Conservation (phyloP, 2,329 filamentous ascomycete genomes). For the Lachnellula occidentalis region DNA sequence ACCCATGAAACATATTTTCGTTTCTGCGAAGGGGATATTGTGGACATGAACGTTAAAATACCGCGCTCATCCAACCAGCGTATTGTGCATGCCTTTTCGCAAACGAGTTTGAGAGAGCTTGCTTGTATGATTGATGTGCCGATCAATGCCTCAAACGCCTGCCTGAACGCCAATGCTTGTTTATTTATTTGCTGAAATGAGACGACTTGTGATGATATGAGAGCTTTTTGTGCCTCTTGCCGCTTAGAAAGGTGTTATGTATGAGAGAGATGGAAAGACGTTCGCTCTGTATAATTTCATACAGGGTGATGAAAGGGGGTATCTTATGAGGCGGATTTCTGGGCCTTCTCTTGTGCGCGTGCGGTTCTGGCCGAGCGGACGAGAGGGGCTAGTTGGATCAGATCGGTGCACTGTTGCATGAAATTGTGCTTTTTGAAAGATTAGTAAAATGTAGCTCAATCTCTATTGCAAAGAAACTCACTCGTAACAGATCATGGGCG, state of each 20-base stretch:
- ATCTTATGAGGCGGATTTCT: constrained; percentile 44
- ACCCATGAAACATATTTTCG: neutral
- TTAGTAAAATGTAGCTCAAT: constrained; percentile 14
- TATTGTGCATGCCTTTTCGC: neutral
- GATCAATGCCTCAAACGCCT: constrained; percentile 1
- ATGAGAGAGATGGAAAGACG: constrained; percentile 1
- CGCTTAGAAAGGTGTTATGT: constrained; percentile 7
- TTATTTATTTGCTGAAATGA: constrained; percentile 2
- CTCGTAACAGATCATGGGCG: constrained; percentile 86
- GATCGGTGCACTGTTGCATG: constrained; percentile 69
- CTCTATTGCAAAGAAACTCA: constrained; percentile 45
- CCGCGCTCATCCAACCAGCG: too few relatives aligned
- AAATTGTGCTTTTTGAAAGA: constrained; percentile 61
- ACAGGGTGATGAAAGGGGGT: neutral
- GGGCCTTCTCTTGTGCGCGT: constrained; percentile 76
- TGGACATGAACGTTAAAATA: constrained; percentile 2
- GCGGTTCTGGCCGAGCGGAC: constrained; percentile 82
- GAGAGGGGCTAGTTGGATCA: constrained; percentile 75
- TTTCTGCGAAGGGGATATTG: neutral
- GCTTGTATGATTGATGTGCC: neutral
- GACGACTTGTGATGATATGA: neutral
- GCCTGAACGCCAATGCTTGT: constrained; percentile 9
- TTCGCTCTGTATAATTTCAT: neutral
- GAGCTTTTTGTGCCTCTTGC: constrained; percentile 8
- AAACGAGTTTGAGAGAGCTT: neutral